Conservation (phyloP, 179 eudicot genomes). For the Camellia oleifera region DNA sequence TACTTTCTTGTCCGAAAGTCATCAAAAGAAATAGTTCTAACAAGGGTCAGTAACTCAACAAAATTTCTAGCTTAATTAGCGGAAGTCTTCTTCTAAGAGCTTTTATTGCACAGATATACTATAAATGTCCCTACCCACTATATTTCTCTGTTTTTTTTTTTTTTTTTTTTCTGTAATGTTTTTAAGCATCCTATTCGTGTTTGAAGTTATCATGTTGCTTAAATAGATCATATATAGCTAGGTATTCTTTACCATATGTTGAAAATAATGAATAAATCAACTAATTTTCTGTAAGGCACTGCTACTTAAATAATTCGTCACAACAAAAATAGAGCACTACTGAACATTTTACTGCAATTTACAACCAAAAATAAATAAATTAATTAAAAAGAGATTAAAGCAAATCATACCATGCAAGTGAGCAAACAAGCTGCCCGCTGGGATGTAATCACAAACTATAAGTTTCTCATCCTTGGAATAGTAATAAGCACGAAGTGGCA, state of each 20-base stretch:
- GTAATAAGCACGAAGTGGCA: constrained; percentile 70
- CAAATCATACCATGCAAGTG: constrained; percentile 56
- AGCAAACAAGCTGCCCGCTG: constrained; percentile 58
- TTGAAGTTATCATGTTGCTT: neutral
- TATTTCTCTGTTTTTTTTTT: too few species aligned
- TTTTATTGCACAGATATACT: neutral
- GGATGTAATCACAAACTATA: constrained; percentile 57
- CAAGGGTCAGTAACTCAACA: too few species aligned
- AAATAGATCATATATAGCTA: neutral
- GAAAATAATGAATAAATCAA: constrained; percentile 7
- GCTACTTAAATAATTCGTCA: too few species aligned
- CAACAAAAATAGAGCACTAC: neutral
- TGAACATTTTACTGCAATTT: neutral
- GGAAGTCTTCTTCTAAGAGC: neutral
- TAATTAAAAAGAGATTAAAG: neutral
- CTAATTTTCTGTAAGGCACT: neutral
- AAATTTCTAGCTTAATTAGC: too few species aligned
- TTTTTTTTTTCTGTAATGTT: neutral
- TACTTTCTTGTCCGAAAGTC: neutral
- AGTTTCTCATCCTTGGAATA: constrained; percentile 86
- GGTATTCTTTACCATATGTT: neutral
- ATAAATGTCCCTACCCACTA: neutral
- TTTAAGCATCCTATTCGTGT: neutral
- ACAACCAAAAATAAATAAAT: neutral
- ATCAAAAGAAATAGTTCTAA: neutral